phyloP scores from a whole-genome alignment of 75 land plant genomes.

The Sequoiadendron giganteum region DNA sequence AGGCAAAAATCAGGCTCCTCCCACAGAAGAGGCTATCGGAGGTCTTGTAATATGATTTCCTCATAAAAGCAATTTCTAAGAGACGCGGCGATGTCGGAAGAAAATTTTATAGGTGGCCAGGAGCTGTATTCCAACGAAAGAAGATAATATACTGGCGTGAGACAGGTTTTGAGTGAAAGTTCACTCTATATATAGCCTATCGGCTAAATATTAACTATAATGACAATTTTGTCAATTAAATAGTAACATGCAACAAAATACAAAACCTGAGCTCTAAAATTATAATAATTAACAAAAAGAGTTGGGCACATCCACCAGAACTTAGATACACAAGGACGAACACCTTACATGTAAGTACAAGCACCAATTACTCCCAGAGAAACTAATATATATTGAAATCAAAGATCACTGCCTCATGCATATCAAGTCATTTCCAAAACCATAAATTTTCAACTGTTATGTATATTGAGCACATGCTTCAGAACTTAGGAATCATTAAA shows the following conservation, averaged over 20 bases:
- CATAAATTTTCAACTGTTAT: no score
- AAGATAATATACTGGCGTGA: no score
- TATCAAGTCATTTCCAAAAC: background rate
- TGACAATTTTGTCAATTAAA: no score
- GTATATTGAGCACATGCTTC: no score
- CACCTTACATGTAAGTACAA: background rate
- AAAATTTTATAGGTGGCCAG: no score
- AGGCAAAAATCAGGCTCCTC: background rate
- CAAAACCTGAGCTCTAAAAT: background rate
- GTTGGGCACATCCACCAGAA: background rate
- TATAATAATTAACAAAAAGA: background rate
- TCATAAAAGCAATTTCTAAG: conserved; percentile 7
- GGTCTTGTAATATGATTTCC: background rate
- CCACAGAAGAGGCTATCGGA: background rate
- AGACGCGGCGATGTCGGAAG: background rate
- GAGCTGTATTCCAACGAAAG: no score
- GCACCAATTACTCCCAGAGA: background rate
- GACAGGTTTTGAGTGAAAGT: no score
- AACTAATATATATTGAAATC: background rate
- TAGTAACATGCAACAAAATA: background rate
- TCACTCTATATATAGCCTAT: no score
- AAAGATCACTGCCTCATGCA: background rate
- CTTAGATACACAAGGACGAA: background rate
- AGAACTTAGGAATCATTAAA: no score
- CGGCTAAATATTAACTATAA: no score